A percentile compares a stretch with the other conserved stretches of the same genome.
phyloP scores from a whole-genome alignment of 2,329 filamentous ascomycete species.

The Sarocladium oryzae region DNA sequence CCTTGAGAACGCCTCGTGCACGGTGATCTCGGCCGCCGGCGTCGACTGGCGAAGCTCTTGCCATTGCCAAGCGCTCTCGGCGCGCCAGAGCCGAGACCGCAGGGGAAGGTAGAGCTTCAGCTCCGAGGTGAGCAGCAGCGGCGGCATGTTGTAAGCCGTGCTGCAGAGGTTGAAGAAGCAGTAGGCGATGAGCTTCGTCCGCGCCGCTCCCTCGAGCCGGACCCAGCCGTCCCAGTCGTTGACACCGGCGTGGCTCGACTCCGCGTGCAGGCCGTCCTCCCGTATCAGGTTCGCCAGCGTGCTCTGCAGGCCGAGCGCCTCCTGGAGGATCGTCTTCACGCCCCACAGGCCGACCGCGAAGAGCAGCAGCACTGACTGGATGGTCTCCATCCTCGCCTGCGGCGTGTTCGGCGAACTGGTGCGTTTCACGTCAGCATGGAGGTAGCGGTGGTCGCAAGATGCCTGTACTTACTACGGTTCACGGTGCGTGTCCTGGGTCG shows the following conservation, averaged over 20 bases:
- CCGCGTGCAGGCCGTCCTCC: constrained; percentile 48
- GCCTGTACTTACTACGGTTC: constrained; percentile 48
- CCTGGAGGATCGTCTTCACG: constrained; percentile 52
- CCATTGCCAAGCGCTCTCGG: constrained; percentile 54
- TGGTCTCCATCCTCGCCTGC: constrained; percentile 55
- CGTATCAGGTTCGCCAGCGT: constrained; percentile 50
- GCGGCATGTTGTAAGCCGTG: constrained; percentile 55
- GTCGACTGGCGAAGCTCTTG: constrained; percentile 48
- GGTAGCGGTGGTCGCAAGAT: neutral
- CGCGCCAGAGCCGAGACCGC: constrained; percentile 50
- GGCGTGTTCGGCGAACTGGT: constrained; percentile 51
- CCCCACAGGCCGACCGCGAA: constrained; percentile 57
- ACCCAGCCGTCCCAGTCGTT: constrained; percentile 56
- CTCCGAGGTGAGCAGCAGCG: constrained; percentile 51
- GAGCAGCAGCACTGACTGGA: constrained; percentile 55
- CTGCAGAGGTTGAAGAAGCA: constrained; percentile 59
- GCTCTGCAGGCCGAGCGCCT: constrained; percentile 54
- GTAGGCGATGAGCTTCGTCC: constrained; percentile 55
- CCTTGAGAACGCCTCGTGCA: constrained; percentile 51
- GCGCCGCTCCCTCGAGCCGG: constrained; percentile 46
- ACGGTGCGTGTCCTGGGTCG: constrained; percentile 51
- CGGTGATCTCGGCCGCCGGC: constrained; percentile 42
- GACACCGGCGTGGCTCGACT: constrained; percentile 37
- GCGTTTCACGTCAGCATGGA: neutral
- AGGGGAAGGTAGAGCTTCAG: constrained; percentile 49